A percentile compares a stretch with the other conserved stretches of the same genome.
These are phyloP conservation scores for Apiotrichum montevideense DNA, from an alignment of 1,284 basidiomycete species.

Conservation along the genomic window DNA sequence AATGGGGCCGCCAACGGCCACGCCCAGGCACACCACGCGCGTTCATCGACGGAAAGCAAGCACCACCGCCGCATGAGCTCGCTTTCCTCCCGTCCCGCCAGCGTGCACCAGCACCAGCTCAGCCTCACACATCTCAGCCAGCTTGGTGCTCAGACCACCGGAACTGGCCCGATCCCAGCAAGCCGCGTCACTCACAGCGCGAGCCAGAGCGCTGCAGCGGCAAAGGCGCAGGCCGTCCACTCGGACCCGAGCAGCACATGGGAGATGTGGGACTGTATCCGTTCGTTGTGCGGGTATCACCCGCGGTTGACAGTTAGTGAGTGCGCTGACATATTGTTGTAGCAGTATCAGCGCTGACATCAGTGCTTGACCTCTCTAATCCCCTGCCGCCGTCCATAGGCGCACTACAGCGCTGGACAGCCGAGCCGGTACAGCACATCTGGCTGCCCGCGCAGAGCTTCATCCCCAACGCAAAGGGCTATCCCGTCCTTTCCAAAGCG, in stretches of 20 bases:
- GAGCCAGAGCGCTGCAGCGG: constrained; percentile 33
- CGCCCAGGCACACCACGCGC: neutral
- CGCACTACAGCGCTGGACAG: constrained; percentile 76
- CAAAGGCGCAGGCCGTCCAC: neutral
- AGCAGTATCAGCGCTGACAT: neutral
- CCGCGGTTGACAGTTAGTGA: constrained; percentile 72
- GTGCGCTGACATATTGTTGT: constrained; percentile 24
- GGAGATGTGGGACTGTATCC: constrained; percentile 97
- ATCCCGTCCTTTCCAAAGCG: constrained; percentile 89
- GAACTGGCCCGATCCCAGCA: neutral
- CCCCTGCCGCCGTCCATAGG: constrained; percentile 71
- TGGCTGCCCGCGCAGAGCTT: constrained; percentile 85
- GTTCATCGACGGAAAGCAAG: constrained; percentile 1
- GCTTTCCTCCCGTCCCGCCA: constrained; percentile 35
- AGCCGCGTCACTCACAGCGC: constrained; percentile 12
- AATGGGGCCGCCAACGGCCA: neutral
- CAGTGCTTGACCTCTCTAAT: constrained; percentile 82
- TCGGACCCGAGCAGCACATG: constrained; percentile 73
- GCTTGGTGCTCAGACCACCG: neutral
- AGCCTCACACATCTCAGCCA: constrained; percentile 19
- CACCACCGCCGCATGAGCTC: constrained; percentile 41
- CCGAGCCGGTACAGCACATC: constrained; percentile 82
- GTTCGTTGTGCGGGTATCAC: constrained; percentile 81
- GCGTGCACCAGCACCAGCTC: constrained; percentile 34
- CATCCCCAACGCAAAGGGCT: constrained; percentile 93